Conservation (phyloP, 129 eudicot genomes). For the Pittosporum tobira region DNA sequence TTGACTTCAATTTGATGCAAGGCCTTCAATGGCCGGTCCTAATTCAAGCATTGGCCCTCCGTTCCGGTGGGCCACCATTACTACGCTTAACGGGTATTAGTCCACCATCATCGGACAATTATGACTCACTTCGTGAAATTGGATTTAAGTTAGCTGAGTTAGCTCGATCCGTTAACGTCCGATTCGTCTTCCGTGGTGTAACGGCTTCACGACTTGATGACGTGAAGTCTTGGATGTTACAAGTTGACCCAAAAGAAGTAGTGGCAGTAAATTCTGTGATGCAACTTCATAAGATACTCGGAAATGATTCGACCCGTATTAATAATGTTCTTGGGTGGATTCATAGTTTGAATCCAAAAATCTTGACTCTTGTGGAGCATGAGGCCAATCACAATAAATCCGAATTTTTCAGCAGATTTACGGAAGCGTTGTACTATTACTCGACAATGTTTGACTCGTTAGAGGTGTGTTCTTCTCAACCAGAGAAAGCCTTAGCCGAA, state of each 20-base stretch:
- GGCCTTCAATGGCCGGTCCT: conserved; percentile 94
- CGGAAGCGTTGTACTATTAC: conserved; percentile 63
- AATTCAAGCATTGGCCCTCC: conserved; percentile 70
- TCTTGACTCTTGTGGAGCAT: conserved; percentile 71
- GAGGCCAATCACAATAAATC: conserved; percentile 70
- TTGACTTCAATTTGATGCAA: conserved; percentile 68
- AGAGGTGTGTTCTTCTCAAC: conserved; percentile 39
- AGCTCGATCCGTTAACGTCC: conserved; percentile 61
- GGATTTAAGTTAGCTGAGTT: conserved; percentile 55
- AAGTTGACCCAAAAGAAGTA: conserved; percentile 48
- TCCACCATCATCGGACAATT: conserved; percentile 41
- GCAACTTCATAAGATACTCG: conserved; percentile 53
- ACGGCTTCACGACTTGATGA: conserved; percentile 49
- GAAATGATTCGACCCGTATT: conserved; percentile 21
- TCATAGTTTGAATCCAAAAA: conserved; percentile 41
- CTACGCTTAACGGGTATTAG: conserved; percentile 65
- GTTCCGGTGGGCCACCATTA: conserved; percentile 70
- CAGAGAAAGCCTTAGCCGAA: conserved; percentile 48
- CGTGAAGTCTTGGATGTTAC: conserved; percentile 58
- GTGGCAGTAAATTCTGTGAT: conserved; percentile 69
- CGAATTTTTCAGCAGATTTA: conserved; percentile 52
- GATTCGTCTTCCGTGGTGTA: conserved; percentile 57
- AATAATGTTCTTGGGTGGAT: conserved; percentile 47
- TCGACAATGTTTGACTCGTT: conserved; percentile 79
- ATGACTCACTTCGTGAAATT: conserved; percentile 48